Percentiles rank a stretch among this genome's conserved stretches.
phyloP scores from a whole-genome alignment of 1,284 basidiomycete genomes.

The Moniliella sp. region DNA sequence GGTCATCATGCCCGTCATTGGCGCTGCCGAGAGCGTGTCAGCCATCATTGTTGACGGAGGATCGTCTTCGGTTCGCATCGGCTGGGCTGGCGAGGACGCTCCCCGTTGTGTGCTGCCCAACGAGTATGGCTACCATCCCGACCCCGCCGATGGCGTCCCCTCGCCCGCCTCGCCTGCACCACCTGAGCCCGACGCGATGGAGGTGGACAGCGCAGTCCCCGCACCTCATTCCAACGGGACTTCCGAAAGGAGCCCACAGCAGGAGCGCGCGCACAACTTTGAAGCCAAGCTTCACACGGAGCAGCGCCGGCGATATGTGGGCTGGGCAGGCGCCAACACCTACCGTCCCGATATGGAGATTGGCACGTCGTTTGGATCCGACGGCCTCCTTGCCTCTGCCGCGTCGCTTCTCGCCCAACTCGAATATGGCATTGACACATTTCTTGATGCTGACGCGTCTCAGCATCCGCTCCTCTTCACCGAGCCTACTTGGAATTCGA shows the following conservation, averaged over 20 bases:
- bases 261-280: too few species aligned
- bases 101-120: constrained; percentile 79
- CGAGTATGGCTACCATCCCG: too few species aligned
- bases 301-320: constrained; percentile 1
- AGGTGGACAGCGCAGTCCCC: constrained; percentile 1
- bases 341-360: too few species aligned
- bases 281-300: too few species aligned
- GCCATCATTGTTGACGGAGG: constrained; percentile 89
- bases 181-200: constrained; percentile 4
- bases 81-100: constrained; percentile 75
- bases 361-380: too few species aligned
- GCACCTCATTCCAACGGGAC: too few species aligned
- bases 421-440: constrained; percentile 8
- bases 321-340: background rate
- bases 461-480: constrained; percentile 84
- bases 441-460: constrained; percentile 29
- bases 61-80: constrained; percentile 64
- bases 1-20: too few species aligned
- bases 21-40: constrained; percentile 58
- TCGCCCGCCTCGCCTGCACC: constrained; percentile 1
- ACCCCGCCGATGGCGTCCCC: too few species aligned
- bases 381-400: too few species aligned
- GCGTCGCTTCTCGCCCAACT: constrained; percentile 11
- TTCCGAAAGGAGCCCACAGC: too few species aligned
- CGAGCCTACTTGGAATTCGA: constrained; percentile 85